Percentiles rank a stretch among this genome's conserved stretches.
Evolutionary conservation across 163 green algal species (phyloP).

Genomic region (Volvox carteri): DNA sequence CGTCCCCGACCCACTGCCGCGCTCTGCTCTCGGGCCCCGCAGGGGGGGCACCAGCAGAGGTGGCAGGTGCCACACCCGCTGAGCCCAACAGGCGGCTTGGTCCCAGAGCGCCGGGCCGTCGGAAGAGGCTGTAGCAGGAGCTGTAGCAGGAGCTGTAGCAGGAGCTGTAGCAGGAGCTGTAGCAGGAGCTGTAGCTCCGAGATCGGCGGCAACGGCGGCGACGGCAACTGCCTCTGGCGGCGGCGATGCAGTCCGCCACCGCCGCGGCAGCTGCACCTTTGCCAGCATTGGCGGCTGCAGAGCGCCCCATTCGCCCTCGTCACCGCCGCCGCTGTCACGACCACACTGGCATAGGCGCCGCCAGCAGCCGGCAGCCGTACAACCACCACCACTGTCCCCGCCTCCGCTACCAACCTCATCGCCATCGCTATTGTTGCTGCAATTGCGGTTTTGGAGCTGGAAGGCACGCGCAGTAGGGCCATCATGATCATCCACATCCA

Average conservation of each 20-base stretch:
- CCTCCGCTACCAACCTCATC: neutral
- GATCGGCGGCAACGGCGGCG: too few relatives aligned
- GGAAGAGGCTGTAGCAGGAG: too few relatives aligned
- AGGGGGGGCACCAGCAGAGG: conserved; percentile 13
- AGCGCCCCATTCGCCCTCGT: neutral
- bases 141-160: too few relatives aligned
- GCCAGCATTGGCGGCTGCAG: conserved; percentile 22
- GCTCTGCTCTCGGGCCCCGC: neutral
- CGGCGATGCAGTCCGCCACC: neutral
- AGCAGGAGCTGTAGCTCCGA: too few relatives aligned
- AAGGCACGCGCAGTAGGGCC: too few relatives aligned
- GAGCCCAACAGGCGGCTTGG: conserved; percentile 1
- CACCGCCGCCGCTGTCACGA: neutral
- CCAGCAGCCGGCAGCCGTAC: neutral
- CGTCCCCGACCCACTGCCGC: neutral
- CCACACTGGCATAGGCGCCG: neutral
- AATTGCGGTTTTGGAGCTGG: too few relatives aligned
- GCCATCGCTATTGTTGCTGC: neutral
- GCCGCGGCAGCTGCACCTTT: neutral
- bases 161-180: too few relatives aligned
- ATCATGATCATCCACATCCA: too few relatives aligned
- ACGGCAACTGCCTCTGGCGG: too few relatives aligned
- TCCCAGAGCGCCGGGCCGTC: neutral
- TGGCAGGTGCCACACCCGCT: conserved; percentile 34
- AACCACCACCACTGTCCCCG: neutral